Evolutionary conservation across 2,329 filamentous ascomycete species (phyloP).

Genomic region (Trichoderma afroharzianum): DNA sequence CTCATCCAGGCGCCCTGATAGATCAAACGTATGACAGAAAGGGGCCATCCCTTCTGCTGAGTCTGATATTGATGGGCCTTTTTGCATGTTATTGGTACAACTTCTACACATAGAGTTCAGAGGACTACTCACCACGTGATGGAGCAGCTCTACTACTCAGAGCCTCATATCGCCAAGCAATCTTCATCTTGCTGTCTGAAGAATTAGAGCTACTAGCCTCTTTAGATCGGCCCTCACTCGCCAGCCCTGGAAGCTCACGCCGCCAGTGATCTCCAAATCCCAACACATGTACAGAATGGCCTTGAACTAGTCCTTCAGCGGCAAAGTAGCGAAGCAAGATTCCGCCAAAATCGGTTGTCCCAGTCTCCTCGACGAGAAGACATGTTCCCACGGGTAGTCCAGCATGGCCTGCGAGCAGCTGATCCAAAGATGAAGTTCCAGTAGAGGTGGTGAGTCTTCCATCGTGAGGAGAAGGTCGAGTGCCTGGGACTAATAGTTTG

Average conservation of each 20-base stretch:
- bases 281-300: slow-evolving; percentile 82
- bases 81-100: neutral
- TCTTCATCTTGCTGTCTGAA: slow-evolving; percentile 83
- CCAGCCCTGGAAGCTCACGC: slow-evolving; percentile 74
- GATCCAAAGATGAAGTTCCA: slow-evolving; percentile 80
- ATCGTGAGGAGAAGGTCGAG: slow-evolving; percentile 83
- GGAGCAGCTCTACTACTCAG: slow-evolving; percentile 54
- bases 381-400: slow-evolving; percentile 80
- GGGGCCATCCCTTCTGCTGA: slow-evolving; percentile 24
- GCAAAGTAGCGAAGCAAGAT: slow-evolving; percentile 83
- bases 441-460: slow-evolving; percentile 88
- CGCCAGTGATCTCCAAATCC: slow-evolving; percentile 78
- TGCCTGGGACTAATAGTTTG: slow-evolving; percentile 43
- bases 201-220: slow-evolving; percentile 37
- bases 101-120: neutral
- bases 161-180: slow-evolving; percentile 94
- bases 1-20: slow-evolving; percentile 59
- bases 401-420: slow-evolving; percentile 78
- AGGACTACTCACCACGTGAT: slow-evolving; percentile 8
- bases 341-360: slow-evolving; percentile 90
- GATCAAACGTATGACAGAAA: slow-evolving; percentile 73
- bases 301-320: slow-evolving; percentile 87
- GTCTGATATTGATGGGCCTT: slow-evolving; percentile 13
- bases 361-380: slow-evolving; percentile 79
- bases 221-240: slow-evolving; percentile 39